A percentile compares a stretch with the other conserved stretches of the same genome.
Evolutionary conservation across 2,329 filamentous ascomycete genomes (phyloP).

Genomic region (Davidsoniella australis): DNA sequence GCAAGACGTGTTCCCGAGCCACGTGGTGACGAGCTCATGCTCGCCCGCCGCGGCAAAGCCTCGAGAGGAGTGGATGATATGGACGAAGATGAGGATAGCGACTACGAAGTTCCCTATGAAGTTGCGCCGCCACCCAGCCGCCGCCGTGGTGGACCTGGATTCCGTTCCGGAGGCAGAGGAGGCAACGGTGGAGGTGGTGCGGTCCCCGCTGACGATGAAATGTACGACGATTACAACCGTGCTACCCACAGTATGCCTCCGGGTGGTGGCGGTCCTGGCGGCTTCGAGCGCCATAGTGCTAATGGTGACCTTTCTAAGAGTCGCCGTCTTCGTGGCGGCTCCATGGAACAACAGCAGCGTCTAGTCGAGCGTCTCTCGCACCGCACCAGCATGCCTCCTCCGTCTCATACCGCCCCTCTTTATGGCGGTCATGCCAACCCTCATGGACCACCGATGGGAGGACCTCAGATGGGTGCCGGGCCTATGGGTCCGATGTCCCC

Average conservation of each 20-base stretch:
- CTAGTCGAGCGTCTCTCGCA: conserved; percentile 2
- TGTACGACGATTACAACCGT: conserved; percentile 6
- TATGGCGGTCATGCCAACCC: conserved; percentile 6
- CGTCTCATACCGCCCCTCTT: conserved; percentile 7
- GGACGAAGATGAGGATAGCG: conserved; percentile 11
- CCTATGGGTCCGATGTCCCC: conserved; percentile 4
- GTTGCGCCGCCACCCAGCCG: background rate
- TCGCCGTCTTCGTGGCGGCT: conserved; percentile 8
- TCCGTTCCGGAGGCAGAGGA: background rate
- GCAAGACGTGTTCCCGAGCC: background rate
- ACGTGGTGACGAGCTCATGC: conserved; percentile 9
- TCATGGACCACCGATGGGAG: conserved; percentile 5
- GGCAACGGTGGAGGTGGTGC: background rate
- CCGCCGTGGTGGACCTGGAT: conserved; percentile 1
- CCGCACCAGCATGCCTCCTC: conserved; percentile 11
- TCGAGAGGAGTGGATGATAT: conserved; percentile 1
- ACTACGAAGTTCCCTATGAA: conserved; percentile 1
- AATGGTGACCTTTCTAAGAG: conserved; percentile 10
- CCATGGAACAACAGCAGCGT: background rate
- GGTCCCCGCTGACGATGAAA: conserved; percentile 5
- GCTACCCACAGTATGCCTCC: conserved; percentile 3
- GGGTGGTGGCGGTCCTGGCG: background rate
- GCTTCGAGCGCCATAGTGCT: conserved; percentile 9
- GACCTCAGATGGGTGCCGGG: conserved; percentile 1
- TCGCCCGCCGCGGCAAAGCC: conserved; percentile 1